Conservation (phyloP, 176 grass and related monocot species). For the Miscanthus lutarioriparius region DNA sequence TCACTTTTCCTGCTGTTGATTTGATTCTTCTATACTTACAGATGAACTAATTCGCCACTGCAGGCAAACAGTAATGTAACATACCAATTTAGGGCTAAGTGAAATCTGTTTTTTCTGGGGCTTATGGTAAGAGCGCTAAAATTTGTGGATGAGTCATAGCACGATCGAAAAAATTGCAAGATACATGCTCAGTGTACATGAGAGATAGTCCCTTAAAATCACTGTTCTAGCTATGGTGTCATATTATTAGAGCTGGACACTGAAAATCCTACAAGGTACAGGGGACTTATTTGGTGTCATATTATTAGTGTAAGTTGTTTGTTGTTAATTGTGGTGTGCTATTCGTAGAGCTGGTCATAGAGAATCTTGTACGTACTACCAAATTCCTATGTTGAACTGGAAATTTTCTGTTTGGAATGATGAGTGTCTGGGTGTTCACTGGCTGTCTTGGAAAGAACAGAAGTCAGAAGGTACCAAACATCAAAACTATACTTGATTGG, state of each 20-base stretch:
- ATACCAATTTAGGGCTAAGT: background rate
- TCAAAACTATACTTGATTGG: background rate
- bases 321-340: background rate
- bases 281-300: background rate
- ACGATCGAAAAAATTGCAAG: background rate
- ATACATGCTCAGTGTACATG: background rate
- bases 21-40: background rate
- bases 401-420: background rate
- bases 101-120: background rate
- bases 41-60: background rate
- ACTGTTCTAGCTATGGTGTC: background rate
- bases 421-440: background rate
- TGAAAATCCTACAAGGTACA: background rate
- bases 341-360: background rate
- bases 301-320: background rate
- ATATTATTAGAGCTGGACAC: background rate
- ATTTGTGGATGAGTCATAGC: background rate
- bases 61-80: background rate
- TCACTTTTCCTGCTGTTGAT: background rate
- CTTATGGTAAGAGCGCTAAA: background rate
- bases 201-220: background rate
- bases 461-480: background rate
- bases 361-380: background rate
- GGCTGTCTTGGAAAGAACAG: background rate
- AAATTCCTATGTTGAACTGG: background rate